Evolutionary conservation across 148 eudicot species (phyloP), one percentile per base, ranked within the genome.

Genomic region (Vaccinium myrtillus): DNA sequence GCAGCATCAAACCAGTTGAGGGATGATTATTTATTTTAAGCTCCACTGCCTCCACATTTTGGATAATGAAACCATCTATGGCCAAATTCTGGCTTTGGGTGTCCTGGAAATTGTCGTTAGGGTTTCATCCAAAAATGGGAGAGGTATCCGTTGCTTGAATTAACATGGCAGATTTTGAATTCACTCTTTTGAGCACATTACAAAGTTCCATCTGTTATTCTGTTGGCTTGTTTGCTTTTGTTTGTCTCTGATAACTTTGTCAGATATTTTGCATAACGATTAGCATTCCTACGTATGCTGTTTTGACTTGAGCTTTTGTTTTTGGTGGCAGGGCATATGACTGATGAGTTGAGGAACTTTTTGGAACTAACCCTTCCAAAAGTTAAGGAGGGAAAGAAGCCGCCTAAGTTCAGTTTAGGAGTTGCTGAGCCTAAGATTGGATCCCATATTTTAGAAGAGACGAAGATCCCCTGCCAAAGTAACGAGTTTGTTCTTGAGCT

Each of bases 401-500:
- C 94, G 89, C 90, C 94, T 14, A 93, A 91, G 81, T 92, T 91
- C 67, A 88, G 93, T 86, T 88, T 97, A 65, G 98, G 99, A 71
- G 88, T 97, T 85, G 87, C 95, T n/a, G 98, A 97, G 84, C 86
- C 98, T 0, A 95, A 95, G 88, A 84, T 97, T 51, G 98, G 98
- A 53, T 90, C 98, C 1, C 95, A 94, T 81, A 93, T 97, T 55
- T 84, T 81, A 53, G 99, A 95, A 86, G 94, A 77, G 63, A 94
- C 98, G 48, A 97, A 95, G 85, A 89, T 97, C 21, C 91, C 90
- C 8, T 97, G 99, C 89, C 93, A 90, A 89, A 91, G 96, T 81
- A 95, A 97, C 84, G 98, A 97, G 84, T 97, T 94, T 84, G 84
- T 95, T 81, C 90, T 85, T 25, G 98, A 97, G 88, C 96, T 97